Base-by-base conservation (phyloP, 129 eudicot genomes). In the Solidago caesia region DNA sequence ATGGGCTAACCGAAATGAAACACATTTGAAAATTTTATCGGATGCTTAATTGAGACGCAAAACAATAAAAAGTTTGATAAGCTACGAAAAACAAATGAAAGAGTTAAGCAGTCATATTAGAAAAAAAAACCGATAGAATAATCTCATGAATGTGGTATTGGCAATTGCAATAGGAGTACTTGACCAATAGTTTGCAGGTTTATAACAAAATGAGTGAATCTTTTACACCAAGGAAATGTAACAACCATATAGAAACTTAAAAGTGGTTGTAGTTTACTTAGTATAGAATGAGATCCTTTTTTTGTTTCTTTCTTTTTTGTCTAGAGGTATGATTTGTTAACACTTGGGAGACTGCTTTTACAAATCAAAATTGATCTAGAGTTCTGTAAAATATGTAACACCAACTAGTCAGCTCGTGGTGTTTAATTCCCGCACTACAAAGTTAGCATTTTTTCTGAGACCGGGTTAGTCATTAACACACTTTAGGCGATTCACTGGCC, bases 221-320 rank as follows among this genome's bases (percentile, higher is more conserved):
- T 44, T 72, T 44, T 72, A 72, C 44, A 72, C 5, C 11, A 71
- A 7, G 42, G 71, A 42, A 72, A 72, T 72, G 43, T 56, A 72
- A 42, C 65, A 42, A 16, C 29, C 47, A 42, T 26, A 44, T 59
- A 16, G 21, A 57, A 43, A 56, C 21, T 21, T 5, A 41, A 39
- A 26, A 39, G 16, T 56, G 55, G 57, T 15, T 7, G 8, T 44
- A 8, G 71, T 21, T 21, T 21, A 21, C 71, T 67, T 67, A 44
- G 6, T 5, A 43, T 43, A 43, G 6, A 33, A 65, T 61, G 39
- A 61, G 12, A 11, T 65, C 21, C 21, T 21, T 21, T 21, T 21
- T 21, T 21, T 21, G 21, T 21, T 21, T 21, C 21, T 21, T 21
- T 21, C 21, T 21, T 21, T 21, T 21, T 21, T 21, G 21, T 21